These are phyloP conservation scores for Casaregolazyma suthepensis DNA, from an alignment of 1,139 yeast species.

Conservation along the genomic window DNA sequence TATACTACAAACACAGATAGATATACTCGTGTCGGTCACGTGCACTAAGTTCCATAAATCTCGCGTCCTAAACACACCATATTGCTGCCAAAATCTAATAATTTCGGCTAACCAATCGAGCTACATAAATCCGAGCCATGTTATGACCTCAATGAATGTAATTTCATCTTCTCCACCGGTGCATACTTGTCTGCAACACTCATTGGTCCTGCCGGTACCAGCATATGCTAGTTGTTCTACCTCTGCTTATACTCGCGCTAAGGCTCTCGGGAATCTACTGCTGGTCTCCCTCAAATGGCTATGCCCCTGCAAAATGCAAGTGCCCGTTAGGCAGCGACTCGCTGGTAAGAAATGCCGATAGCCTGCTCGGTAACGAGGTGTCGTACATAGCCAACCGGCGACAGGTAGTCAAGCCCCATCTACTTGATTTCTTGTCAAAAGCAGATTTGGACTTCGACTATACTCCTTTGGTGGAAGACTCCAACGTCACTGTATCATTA, in stretches of 20 bases:
- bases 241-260: not conserved
- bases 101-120: not conserved
- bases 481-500: conserved; percentile 43
- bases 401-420: conserved; percentile 9
- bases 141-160: not conserved
- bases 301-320: conserved; percentile 18
- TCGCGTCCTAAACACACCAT: not conserved
- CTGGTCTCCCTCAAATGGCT: conserved; percentile 19
- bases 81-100: not conserved
- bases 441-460: conserved; percentile 24
- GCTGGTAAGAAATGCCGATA: conserved; percentile 14
- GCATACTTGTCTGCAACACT: not conserved
- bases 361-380: conserved; percentile 12
- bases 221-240: not conserved
- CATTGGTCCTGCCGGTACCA: not conserved
- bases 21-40: not conserved
- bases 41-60: not conserved
- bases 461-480: conserved; percentile 7
- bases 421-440: conserved; percentile 16
- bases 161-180: not conserved
- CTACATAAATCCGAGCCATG: not conserved
- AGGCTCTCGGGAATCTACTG: not conserved
- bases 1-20: not conserved
- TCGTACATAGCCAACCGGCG: conserved; percentile 14
- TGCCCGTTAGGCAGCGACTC: conserved; percentile 13